Conservation (phyloP, 257 asterid species). For the Buddleja alternifolia region DNA sequence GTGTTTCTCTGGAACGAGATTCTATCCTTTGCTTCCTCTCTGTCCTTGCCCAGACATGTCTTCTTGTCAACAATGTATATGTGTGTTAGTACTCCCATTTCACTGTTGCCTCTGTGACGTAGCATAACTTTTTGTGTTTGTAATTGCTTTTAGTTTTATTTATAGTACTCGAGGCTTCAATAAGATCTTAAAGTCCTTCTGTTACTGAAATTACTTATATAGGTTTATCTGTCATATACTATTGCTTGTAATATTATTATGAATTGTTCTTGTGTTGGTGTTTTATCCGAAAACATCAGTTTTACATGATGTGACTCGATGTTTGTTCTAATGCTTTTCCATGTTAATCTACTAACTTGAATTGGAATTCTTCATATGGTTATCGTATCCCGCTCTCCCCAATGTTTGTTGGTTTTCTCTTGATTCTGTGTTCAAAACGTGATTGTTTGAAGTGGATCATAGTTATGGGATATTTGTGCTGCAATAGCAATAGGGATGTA, state of each 20-base stretch:
- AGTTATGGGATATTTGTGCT: no score
- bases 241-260: slow-evolving; percentile 20
- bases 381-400: neutral
- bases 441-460: no score
- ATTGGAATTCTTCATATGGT: neutral
- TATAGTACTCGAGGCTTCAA: neutral
- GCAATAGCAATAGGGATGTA: no score
- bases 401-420: neutral
- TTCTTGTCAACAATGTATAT: neutral
- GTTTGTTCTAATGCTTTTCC: slow-evolving; percentile 1
- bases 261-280: slow-evolving; percentile 4
- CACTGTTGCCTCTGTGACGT: neutral
- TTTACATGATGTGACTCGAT: neutral
- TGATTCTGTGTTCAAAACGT: neutral
- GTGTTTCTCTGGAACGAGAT: neutral
- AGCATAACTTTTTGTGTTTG: neutral
- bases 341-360: neutral
- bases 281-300: neutral
- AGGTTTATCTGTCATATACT: neutral
- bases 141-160: no score
- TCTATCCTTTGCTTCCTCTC: slow-evolving; percentile 6
- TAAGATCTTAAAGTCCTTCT: slow-evolving; percentile 1
- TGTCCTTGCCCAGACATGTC: neutral
- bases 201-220: neutral
- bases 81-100: neutral